phyloP scores from a whole-genome alignment of 192 early-diverging fungal genomes.

The Rhizoclosmatium sp. region DNA sequence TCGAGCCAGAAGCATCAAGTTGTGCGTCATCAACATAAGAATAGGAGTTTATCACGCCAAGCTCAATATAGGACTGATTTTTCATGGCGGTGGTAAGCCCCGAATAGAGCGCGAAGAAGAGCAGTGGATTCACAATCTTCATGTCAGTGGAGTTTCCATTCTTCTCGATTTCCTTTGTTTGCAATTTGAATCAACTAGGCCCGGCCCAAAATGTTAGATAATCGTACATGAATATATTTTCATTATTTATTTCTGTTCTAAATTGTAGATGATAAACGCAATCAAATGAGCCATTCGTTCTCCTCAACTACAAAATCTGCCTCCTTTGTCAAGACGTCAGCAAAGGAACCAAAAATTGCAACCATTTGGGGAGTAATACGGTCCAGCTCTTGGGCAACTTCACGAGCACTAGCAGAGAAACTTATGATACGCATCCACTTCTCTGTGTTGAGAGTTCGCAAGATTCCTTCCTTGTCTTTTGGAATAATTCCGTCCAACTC shows the following conservation, averaged over 20 bases:
- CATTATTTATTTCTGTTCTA: too few relatives aligned
- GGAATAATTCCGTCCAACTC: constrained; percentile 29
- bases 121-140: too few relatives aligned
- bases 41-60: background rate
- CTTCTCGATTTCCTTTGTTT: too few relatives aligned
- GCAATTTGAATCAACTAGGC: too few relatives aligned
- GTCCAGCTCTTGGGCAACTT: constrained; percentile 8
- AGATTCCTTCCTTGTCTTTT: background rate
- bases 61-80: background rate
- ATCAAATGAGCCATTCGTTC: background rate
- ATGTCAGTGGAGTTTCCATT: too few relatives aligned
- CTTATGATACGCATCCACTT: constrained; percentile 25
- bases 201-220: too few relatives aligned
- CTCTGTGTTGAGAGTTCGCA: constrained; percentile 16
- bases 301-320: background rate
- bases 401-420: constrained; percentile 1
- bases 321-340: background rate
- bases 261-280: too few relatives aligned
- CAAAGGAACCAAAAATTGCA: constrained; percentile 9
- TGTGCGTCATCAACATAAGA: background rate
- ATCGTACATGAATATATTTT: too few relatives aligned
- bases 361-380: background rate
- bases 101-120: too few relatives aligned
- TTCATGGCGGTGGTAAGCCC: background rate
- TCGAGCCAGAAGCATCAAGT: background rate